A percentile compares a stretch with the other conserved stretches of the same genome.
Evolutionary conservation across 192 early-diverging fungal genomes (phyloP).

Genomic region (Pilaira anomala): DNA sequence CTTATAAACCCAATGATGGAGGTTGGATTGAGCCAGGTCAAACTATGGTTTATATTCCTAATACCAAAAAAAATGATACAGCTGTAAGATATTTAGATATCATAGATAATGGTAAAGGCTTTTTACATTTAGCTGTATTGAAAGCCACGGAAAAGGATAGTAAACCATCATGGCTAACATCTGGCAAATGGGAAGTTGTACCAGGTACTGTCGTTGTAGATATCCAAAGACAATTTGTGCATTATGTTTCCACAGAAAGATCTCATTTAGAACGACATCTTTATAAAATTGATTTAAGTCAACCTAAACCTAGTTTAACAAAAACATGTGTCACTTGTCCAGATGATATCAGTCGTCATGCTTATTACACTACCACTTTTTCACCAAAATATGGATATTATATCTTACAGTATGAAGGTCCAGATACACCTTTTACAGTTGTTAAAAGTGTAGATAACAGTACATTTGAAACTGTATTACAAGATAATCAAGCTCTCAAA

Average conservation of each 20-base stretch:
- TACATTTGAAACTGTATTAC: constrained; percentile 53
- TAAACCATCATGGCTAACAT: constrained; percentile 55
- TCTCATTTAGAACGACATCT: constrained; percentile 42
- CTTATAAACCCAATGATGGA: constrained; percentile 64
- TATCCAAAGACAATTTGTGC: constrained; percentile 31
- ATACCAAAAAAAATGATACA: constrained; percentile 24
- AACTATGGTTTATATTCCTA: constrained; percentile 38
- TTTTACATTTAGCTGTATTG: constrained; percentile 67
- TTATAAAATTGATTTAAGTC: constrained; percentile 32
- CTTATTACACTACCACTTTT: constrained; percentile 69
- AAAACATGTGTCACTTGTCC: constrained; percentile 34
- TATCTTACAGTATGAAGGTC: constrained; percentile 76
- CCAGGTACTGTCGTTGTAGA: constrained; percentile 42
- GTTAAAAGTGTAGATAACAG: constrained; percentile 54
- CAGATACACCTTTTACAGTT: constrained; percentile 75
- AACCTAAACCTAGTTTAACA: background rate
- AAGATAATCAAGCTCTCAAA: constrained; percentile 53
- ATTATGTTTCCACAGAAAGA: constrained; percentile 34
- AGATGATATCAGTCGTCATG: constrained; percentile 40
- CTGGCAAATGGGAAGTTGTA: constrained; percentile 71
- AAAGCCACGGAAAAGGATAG: constrained; percentile 14
- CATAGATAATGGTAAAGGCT: constrained; percentile 56
- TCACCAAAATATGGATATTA: constrained; percentile 74
- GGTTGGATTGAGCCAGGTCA: constrained; percentile 69
- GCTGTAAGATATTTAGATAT: constrained; percentile 63